A percentile compares a stretch with the other conserved stretches of the same genome.
These are phyloP conservation scores for Thinopyrum obtusiflorum DNA, from an alignment of 202 grass and related monocot species.

Conservation along the genomic window DNA sequence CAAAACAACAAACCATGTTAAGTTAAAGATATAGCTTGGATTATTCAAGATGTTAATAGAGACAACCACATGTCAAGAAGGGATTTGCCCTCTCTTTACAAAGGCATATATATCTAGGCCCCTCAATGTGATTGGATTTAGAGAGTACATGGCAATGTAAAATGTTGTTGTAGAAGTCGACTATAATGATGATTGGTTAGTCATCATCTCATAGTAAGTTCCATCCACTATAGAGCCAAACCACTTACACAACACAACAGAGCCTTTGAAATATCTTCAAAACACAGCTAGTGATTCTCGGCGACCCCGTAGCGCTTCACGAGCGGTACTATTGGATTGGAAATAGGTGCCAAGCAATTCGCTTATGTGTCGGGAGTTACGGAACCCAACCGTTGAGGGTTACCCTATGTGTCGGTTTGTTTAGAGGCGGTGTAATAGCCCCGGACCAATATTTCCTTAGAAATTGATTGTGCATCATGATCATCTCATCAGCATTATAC, in stretches of 20 bases:
- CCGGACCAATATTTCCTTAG: too few species aligned
- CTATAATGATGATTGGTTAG: not conserved
- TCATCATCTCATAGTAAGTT: not conserved
- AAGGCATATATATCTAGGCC: not conserved
- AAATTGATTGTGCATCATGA: too few species aligned
- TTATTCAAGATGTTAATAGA: not conserved
- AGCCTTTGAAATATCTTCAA: not conserved
- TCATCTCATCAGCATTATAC: too few species aligned
- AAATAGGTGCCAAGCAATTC: not conserved
- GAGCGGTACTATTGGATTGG: not conserved
- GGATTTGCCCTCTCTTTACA: not conserved
- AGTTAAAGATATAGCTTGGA: not conserved
- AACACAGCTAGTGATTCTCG: not conserved
- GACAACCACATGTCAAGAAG: not conserved
- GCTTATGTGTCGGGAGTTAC: not conserved
- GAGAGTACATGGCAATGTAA: not conserved
- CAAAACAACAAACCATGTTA: constrained; percentile 41
- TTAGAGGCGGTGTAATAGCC: not conserved
- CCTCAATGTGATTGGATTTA: not conserved
- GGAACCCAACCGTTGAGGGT: not conserved
- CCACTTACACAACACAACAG: not conserved
- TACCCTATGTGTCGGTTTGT: not conserved
- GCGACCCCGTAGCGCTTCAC: not conserved
- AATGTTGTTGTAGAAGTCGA: not conserved
- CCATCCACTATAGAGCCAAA: not conserved